Conservation (phyloP, 371 early-diverging fungal genomes). For the Saksenaea oblongispora region DNA sequence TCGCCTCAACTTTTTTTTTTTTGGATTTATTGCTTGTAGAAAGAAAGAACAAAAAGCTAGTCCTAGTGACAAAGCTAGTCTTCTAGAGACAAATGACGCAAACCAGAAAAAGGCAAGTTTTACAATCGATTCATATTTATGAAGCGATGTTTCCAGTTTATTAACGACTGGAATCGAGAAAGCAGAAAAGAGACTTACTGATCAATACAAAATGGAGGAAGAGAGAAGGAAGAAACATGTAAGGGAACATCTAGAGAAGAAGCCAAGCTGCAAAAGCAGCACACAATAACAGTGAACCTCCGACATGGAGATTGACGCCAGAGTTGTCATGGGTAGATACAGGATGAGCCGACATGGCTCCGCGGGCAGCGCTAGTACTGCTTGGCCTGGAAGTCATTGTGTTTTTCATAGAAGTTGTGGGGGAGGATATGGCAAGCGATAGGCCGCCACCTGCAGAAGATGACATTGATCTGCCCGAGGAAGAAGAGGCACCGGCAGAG, state of each 20-base stretch:
- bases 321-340: background rate
- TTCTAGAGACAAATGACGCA: too few species aligned
- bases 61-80: too few species aligned
- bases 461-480: background rate
- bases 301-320: conserved; percentile 9
- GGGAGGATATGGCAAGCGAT: conserved; percentile 3
- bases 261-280: conserved; percentile 20
- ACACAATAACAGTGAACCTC: conserved; percentile 17
- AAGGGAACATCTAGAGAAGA: conserved; percentile 10
- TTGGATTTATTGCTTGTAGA: too few species aligned
- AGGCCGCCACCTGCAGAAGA: conserved; percentile 3
- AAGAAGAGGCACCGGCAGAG: conserved; percentile 7
- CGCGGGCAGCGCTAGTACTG: background rate
- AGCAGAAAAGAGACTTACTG: background rate
- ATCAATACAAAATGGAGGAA: background rate
- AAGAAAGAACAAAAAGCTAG: too few species aligned
- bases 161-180: background rate
- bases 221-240: background rate
- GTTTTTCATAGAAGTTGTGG: background rate
- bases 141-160: background rate
- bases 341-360: background rate
- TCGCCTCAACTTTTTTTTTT: too few species aligned
- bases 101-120: too few species aligned
- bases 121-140: background rate
- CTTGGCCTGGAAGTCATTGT: conserved; percentile 5